Percentiles rank a stretch among this genome's conserved stretches.
phyloP scores from a whole-genome alignment of 306 rosid species.

The Trifolium subterraneum region DNA sequence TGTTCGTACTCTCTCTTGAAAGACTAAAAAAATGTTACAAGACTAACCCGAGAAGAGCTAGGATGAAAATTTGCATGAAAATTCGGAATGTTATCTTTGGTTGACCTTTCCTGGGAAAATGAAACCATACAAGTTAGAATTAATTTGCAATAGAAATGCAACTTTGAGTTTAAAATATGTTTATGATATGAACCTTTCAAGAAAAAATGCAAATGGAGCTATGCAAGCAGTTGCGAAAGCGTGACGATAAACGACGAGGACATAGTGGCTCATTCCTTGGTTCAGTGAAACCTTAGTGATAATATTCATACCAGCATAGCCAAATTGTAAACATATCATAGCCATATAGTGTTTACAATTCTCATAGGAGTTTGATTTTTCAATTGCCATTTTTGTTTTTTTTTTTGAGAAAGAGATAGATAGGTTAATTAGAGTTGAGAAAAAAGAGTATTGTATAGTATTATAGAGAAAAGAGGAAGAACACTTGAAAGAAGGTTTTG shows the following conservation, averaged over 20 bases:
- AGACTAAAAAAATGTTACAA: neutral
- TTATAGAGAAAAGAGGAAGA: slow-evolving; percentile 41
- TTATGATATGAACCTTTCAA: slow-evolving; percentile 65
- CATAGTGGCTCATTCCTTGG: slow-evolving; percentile 95
- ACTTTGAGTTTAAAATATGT: neutral
- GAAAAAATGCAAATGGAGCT: slow-evolving; percentile 75
- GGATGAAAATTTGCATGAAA: slow-evolving; percentile 73
- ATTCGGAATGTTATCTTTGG: slow-evolving; percentile 74
- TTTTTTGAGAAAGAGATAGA: neutral
- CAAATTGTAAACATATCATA: slow-evolving; percentile 85
- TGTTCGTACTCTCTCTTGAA: neutral
- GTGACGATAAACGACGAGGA: slow-evolving; percentile 91
- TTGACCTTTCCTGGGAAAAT: slow-evolving; percentile 71
- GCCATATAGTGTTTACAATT: slow-evolving; percentile 82
- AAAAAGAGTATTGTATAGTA: neutral
- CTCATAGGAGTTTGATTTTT: slow-evolving; percentile 51
- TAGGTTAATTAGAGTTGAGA: neutral
- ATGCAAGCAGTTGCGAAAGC: slow-evolving; percentile 79
- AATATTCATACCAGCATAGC: slow-evolving; percentile 94
- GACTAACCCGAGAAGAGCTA: slow-evolving; percentile 88
- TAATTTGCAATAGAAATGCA: neutral
- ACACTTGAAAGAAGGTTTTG: slow-evolving; percentile 44
- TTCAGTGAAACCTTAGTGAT: slow-evolving; percentile 86
- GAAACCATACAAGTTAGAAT: slow-evolving; percentile 21
- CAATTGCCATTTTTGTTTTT: slow-evolving; percentile 41